Evolutionary conservation across 2,329 filamentous ascomycete genomes (phyloP).

Genomic region (Epichloe hybrida): DNA sequence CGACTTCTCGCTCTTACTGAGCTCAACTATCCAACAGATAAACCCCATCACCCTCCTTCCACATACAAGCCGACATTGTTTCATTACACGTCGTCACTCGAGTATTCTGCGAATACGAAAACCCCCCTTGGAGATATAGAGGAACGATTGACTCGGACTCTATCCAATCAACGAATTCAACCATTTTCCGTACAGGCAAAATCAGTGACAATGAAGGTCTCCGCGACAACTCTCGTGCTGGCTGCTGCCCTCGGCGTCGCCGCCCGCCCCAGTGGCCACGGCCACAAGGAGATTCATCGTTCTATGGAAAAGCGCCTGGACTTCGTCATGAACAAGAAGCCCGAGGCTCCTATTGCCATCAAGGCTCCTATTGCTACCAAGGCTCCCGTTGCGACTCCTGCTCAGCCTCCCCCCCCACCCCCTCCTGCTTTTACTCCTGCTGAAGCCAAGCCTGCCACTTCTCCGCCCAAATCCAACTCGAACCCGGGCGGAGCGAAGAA

Average conservation of each 20-base stretch:
- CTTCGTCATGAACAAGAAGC: constrained; percentile 23
- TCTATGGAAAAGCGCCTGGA: constrained; percentile 18
- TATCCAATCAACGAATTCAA: background rate
- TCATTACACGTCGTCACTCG: background rate
- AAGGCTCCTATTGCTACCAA: constrained; percentile 10
- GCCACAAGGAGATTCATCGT: constrained; percentile 22
- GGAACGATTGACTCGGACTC: constrained; percentile 4
- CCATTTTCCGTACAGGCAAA: background rate
- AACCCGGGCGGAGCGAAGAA: constrained; percentile 12
- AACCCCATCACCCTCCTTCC: constrained; percentile 5
- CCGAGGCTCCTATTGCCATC: constrained; percentile 13
- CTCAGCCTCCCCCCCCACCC: background rate
- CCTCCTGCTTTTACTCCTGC: background rate
- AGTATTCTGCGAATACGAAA: constrained; percentile 10
- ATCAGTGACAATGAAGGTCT: constrained; percentile 27
- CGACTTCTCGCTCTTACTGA: background rate
- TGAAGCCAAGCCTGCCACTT: constrained; percentile 1
- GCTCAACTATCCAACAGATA: background rate
- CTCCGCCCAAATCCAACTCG: constrained; percentile 8
- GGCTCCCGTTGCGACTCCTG: background rate
- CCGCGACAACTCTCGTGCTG: constrained; percentile 22
- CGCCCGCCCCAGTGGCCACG: constrained; percentile 27
- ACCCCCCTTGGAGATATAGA: background rate
- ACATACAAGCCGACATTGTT: background rate
- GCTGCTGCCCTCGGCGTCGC: constrained; percentile 28